Base-by-base conservation (phyloP, 2,329 filamentous ascomycete genomes). In the Tolypocladium sp. region DNA sequence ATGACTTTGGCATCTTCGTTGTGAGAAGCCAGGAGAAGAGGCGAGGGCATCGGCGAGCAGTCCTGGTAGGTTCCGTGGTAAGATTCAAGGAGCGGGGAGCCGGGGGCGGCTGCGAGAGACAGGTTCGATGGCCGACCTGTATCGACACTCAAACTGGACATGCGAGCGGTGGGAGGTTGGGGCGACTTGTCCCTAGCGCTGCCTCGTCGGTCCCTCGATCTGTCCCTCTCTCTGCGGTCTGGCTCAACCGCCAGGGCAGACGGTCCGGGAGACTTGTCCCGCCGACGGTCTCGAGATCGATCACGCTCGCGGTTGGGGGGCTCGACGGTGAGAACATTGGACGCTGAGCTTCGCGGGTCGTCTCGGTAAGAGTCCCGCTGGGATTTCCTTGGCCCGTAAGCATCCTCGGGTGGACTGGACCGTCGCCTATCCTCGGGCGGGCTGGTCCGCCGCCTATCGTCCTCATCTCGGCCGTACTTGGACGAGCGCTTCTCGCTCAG, bases 41-140 rank as follows among this genome's bases (percentile, higher is more conserved):
- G 91, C 0, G 92, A 92, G 0, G 92, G 92, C 91, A 97, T 96
- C 0, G 93, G 92, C 0, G 92, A 96, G 66, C 95, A 90, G 60
- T 90, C 91, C 73, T 97, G 93, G 67, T 96, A 97, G 0, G 92
- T 96, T 44, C 93, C 93, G 62, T 88, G 89, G 74, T 97, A 97
- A 1, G 94, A 88, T 74, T 97, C 93, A 2, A 96, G 83, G 56
- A 97, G 79, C 0, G 93, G 94, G 62, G 91, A 96, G 1, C 85
- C 85, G 0, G 92, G 91, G 2, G 91, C 82, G 27, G 77, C 76
- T 2, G 82, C 76, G 2, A 85, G 71, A 15, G 82, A 79, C 56
- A 77, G 63, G 56, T 66, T 70, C 25, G 71, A 71, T 3, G 69
- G 56, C n/a, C 76, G 74, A 7, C 76, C 75, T 2, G 77, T 78